Conservation (phyloP, 2,329 filamentous ascomycete species). For the Hirsutella minnesotensis region DNA sequence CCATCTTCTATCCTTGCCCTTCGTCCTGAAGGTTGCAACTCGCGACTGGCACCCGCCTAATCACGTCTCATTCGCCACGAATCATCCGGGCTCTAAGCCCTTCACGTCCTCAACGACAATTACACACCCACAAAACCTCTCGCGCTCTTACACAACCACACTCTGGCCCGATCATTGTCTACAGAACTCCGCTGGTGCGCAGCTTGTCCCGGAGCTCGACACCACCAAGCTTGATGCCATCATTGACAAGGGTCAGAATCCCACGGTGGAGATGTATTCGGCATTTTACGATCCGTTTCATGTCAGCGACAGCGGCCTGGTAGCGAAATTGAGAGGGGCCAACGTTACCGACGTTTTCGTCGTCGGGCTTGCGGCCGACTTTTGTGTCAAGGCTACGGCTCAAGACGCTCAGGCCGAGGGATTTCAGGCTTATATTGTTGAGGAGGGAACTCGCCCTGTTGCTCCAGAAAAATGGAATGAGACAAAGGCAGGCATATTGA, state of each 20-base stretch:
- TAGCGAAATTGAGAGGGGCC: not conserved
- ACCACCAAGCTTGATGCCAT: slow-evolving; percentile 46
- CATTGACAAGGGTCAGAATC: slow-evolving; percentile 67
- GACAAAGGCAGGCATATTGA: not conserved
- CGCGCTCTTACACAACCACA: slow-evolving; percentile 51
- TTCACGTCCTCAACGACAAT: slow-evolving; percentile 39
- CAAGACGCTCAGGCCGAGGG: slow-evolving; percentile 65
- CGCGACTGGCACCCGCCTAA: slow-evolving; percentile 77
- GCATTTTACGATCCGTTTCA: slow-evolving; percentile 62
- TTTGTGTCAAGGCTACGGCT: slow-evolving; percentile 76
- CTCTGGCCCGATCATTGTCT: slow-evolving; percentile 92
- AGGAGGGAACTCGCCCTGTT: slow-evolving; percentile 55
- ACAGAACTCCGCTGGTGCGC: slow-evolving; percentile 58
- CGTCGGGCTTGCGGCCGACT: slow-evolving; percentile 78
- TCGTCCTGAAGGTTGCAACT: slow-evolving; percentile 66
- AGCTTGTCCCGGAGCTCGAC: slow-evolving; percentile 63
- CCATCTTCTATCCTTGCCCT: slow-evolving; percentile 57
- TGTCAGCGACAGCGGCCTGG: not conserved
- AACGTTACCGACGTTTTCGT: slow-evolving; percentile 20
- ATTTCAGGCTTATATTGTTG: slow-evolving; percentile 64
- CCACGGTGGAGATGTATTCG: slow-evolving; percentile 81
- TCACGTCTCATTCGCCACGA: slow-evolving; percentile 81
- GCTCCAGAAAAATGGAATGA: not conserved
- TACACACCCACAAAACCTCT: slow-evolving; percentile 50
- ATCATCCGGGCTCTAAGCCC: slow-evolving; percentile 57